Evolutionary conservation across 805 yeast species (phyloP).

Genomic region (Yarrowia sp.): DNA sequence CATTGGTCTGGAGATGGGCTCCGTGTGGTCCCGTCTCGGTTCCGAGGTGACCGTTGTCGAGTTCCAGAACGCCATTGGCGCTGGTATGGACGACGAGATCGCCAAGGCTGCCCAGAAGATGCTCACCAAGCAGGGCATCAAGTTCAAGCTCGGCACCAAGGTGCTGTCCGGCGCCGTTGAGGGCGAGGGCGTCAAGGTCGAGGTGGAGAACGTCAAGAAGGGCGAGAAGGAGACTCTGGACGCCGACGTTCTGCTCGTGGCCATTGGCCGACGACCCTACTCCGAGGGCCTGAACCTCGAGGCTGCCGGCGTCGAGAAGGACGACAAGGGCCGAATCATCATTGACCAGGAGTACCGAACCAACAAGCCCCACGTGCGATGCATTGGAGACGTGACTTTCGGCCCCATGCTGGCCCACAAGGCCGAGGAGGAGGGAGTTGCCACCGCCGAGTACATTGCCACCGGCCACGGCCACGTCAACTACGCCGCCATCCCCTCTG

Average conservation of each 20-base stretch:
- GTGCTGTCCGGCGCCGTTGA: conserved; percentile 82
- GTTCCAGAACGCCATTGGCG: conserved; percentile 88
- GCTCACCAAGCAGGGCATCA: conserved; percentile 90
- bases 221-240: conserved; percentile 77
- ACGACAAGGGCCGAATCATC: conserved; percentile 87
- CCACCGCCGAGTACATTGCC: conserved; percentile 94
- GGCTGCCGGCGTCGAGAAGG: conserved; percentile 82
- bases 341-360: conserved; percentile 93
- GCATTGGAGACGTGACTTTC: conserved; percentile 96
- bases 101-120: conserved; percentile 86
- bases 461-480: conserved; percentile 96
- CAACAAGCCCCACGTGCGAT: conserved; percentile 88
- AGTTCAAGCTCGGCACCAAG: conserved; percentile 89
- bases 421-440: conserved; percentile 99
- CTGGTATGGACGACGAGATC: conserved; percentile 97
- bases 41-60: conserved; percentile 93
- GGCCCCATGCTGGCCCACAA: conserved; percentile 99
- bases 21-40: conserved; percentile 94
- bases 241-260: conserved; percentile 91
- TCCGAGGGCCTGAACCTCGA: conserved; percentile 86
- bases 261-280: conserved; percentile 98
- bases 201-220: conserved; percentile 82
- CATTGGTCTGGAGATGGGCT: conserved; percentile 98
- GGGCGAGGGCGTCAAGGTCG: conserved; percentile 83
- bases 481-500: conserved; percentile 96